Conservation (phyloP, 2,329 filamentous ascomycete species). For the Fonsecaea erecta region DNA sequence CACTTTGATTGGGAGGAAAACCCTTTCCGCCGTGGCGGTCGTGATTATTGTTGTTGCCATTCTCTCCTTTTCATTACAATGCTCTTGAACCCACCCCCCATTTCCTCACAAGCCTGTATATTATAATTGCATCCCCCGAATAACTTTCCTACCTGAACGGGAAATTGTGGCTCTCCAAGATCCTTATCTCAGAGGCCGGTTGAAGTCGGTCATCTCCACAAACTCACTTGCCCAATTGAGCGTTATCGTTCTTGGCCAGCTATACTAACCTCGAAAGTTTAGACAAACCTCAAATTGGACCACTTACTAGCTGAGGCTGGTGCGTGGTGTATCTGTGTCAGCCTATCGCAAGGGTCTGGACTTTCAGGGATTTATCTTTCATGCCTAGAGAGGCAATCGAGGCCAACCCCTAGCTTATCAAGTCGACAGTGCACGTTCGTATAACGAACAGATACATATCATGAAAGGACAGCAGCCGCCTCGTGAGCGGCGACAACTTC, state of each 20-base stretch:
- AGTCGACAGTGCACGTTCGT: neutral
- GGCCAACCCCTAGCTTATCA: slow-evolving; percentile 3
- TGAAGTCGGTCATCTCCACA: slow-evolving; percentile 13
- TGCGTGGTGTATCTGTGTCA: neutral
- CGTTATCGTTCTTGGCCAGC: neutral
- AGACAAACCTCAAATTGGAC: neutral
- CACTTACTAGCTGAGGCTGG: neutral
- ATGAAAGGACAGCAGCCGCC: neutral
- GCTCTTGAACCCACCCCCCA: neutral
- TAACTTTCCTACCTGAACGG: slow-evolving; percentile 11
- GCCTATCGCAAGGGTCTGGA: slow-evolving; percentile 10
- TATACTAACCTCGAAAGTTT: neutral
- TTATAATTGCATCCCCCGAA: neutral
- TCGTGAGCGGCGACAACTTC: neutral
- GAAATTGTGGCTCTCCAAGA: slow-evolving; percentile 5
- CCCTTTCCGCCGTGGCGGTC: slow-evolving; percentile 4
- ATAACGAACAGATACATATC: slow-evolving; percentile 12
- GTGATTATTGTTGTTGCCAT: slow-evolving; percentile 22
- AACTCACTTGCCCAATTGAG: slow-evolving; percentile 13
- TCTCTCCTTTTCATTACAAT: neutral
- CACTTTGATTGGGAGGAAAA: slow-evolving; percentile 23
- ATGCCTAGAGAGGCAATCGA: slow-evolving; percentile 20
- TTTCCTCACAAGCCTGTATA: neutral
- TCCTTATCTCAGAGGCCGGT: slow-evolving; percentile 18
- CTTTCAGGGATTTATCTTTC: slow-evolving; percentile 14